Percentiles rank a stretch among this genome's conserved stretches.
Evolutionary conservation across 768 basidiomycete genomes (phyloP).

Genomic region (Ramaria rubella): DNA sequence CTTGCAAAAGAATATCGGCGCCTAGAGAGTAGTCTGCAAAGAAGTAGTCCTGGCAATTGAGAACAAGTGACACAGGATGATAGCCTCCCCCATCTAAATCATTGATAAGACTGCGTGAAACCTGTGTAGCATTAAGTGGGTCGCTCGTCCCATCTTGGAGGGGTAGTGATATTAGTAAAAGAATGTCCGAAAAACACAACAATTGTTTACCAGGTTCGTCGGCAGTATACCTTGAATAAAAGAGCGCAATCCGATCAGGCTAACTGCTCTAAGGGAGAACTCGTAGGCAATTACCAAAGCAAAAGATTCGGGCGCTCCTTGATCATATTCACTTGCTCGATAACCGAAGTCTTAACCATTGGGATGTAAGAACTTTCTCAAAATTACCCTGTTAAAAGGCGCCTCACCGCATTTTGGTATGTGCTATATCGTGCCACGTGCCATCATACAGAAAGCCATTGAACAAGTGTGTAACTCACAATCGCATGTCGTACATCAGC

Average conservation of each 20-base stretch:
- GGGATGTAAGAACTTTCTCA: neutral
- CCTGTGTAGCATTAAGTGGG: conserved; percentile 51
- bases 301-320: conserved; percentile 64
- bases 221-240: conserved; percentile 47
- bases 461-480: conserved; percentile 22
- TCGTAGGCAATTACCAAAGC: conserved; percentile 33
- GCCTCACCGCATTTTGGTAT: neutral
- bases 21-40: conserved; percentile 56
- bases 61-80: conserved; percentile 54
- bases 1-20: conserved; percentile 66
- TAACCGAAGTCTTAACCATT: conserved; percentile 38
- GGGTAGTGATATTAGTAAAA: neutral
- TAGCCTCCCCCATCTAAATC: conserved; percentile 41
- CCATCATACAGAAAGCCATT: neutral
- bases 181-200: neutral
- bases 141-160: conserved; percentile 58
- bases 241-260: too few species aligned
- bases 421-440: conserved; percentile 7
- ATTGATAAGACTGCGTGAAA: conserved; percentile 42
- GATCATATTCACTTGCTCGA: conserved; percentile 60
- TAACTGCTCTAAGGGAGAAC: neutral
- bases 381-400: neutral
- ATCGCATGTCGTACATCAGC: conserved; percentile 81
- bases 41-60: conserved; percentile 58
- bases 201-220: conserved; percentile 44